Base-by-base conservation (phyloP, 306 rosid genomes). In the Crotalaria pallida region DNA sequence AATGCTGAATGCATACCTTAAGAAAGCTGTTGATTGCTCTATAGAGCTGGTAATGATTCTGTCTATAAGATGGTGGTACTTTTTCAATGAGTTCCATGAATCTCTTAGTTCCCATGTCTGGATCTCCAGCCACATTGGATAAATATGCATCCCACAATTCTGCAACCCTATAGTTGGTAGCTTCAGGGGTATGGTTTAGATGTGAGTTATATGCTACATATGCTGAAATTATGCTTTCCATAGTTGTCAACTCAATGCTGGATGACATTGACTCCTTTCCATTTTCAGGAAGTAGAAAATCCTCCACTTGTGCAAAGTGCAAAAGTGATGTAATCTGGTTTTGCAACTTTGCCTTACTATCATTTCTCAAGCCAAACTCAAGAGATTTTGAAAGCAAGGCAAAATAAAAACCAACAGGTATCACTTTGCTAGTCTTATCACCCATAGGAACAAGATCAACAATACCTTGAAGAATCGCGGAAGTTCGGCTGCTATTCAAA, bases 141-240 rank as follows among this genome's bases (percentile, higher is more conserved):
- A 92, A 76, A 82, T 84, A 89, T 36, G 82, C 82, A 85, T 92
- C 98, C 96, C 98, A 89, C 31, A 89, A 41, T 41, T 88, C 91
- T 24, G 96, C 88, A 43, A 92, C 85, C 26, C 76, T 29, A 52
- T 24, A 74, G 75, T 69, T 80, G 23, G 84, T 82, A 66, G 86
- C 75, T 29, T 82, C 79, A 47, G 66, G 71, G 44, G 51, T 55
- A 55, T 75, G 84, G 23, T 82, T 83, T 8, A 43, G 34, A 34
- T 77, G 78, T 74, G 78, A 65, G 79, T 80, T 84, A 10, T 79
- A 82, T 7, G 83, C 77, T 23, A 81, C 88, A 56, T 82, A 87
- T 11, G 65, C 45, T 10, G 83, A 84, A 45, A 89, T 16, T 65
- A 89, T 83, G 85, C 77, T 84, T 76, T 89, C 98, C 98, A 89